Percentiles rank a stretch among this genome's conserved stretches.
phyloP scores from a whole-genome alignment of 1,284 basidiomycete genomes.

The Heterobasidion occidentale region DNA sequence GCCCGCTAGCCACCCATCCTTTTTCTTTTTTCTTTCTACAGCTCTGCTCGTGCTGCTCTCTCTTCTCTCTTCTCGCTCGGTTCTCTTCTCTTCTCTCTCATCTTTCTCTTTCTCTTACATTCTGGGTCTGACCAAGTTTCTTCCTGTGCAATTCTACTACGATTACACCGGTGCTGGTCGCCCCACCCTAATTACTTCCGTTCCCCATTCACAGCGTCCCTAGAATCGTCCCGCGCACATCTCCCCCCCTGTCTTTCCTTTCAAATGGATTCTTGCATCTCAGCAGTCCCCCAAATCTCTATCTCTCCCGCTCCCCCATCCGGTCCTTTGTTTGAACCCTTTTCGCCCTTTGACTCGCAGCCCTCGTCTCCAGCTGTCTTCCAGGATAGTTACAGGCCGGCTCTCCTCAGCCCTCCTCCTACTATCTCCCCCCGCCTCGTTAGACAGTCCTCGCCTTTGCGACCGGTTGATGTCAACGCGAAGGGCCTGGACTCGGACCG shows the following conservation, averaged over 20 bases:
- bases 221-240: not conserved
- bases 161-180: conserved; percentile 38
- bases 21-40: conserved; percentile 15
- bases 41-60: not conserved
- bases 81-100: conserved; percentile 6
- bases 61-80: not conserved
- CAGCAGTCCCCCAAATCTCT: conserved; percentile 53
- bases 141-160: conserved; percentile 9
- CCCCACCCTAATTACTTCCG: conserved; percentile 14
- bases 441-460: conserved; percentile 44
- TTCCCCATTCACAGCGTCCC: conserved; percentile 10
- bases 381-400: conserved; percentile 43
- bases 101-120: conserved; percentile 13
- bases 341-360: conserved; percentile 43
- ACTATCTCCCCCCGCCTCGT: conserved; percentile 28
- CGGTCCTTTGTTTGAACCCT: conserved; percentile 41
- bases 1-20: conserved; percentile 10
- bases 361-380: conserved; percentile 15
- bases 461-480: conserved; percentile 28
- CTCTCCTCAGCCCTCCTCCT: conserved; percentile 52
- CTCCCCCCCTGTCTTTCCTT: conserved; percentile 29
- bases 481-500: conserved; percentile 55
- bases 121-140: conserved; percentile 9
- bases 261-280: conserved; percentile 20
- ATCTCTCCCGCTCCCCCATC: conserved; percentile 58